phyloP scores from a whole-genome alignment of 768 basidiomycete genomes.

The Ramaria sp. region DNA sequence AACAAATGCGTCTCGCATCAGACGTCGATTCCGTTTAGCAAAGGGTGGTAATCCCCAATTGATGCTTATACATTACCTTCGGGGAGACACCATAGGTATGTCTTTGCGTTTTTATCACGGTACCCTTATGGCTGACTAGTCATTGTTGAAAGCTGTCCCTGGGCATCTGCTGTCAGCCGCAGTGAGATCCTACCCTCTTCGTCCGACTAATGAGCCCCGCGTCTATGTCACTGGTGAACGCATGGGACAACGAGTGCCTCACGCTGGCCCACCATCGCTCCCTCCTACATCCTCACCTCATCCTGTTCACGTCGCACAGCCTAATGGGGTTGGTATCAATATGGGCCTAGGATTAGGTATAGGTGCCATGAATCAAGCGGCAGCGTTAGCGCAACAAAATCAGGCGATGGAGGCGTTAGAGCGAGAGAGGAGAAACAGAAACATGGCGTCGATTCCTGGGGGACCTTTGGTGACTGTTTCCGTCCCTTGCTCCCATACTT shows the following conservation, averaged over 20 bases:
- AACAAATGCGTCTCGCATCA: conserved; percentile 49
- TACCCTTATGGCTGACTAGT: conserved; percentile 8
- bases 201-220: conserved; percentile 50
- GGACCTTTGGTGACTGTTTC: neutral
- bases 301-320: conserved; percentile 2
- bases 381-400: conserved; percentile 65
- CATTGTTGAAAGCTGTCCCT: conserved; percentile 35
- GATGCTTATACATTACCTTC: conserved; percentile 67
- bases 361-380: conserved; percentile 32
- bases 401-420: conserved; percentile 63
- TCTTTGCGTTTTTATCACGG: conserved; percentile 16
- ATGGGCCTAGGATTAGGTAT: conserved; percentile 16
- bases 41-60: conserved; percentile 68
- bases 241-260: conserved; percentile 52
- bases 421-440: conserved; percentile 30
- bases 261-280: conserved; percentile 6
- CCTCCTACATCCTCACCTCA: conserved; percentile 18
- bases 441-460: conserved; percentile 18
- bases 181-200: conserved; percentile 61
- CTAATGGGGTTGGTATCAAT: conserved; percentile 17
- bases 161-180: conserved; percentile 49
- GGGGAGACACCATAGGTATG: conserved; percentile 54
- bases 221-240: conserved; percentile 67
- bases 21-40: conserved; percentile 58
- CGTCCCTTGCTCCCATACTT: neutral